A percentile compares a stretch with the other conserved stretches of the same genome.
Evolutionary conservation across 768 basidiomycete genomes (phyloP).

Genomic region (Rhizopogon roseolus): DNA sequence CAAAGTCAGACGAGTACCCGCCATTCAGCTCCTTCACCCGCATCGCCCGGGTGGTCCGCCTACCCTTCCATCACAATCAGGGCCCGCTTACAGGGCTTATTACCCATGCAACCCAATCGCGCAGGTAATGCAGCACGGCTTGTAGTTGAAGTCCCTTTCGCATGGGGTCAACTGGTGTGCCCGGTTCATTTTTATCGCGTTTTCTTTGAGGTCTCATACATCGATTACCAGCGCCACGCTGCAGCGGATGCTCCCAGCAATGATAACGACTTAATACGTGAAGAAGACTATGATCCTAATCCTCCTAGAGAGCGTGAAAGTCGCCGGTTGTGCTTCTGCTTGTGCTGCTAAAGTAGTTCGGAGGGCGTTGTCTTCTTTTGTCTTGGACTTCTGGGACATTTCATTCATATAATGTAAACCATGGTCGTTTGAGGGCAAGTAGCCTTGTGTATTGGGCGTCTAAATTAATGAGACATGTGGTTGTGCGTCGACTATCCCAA

Average conservation of each 20-base stretch:
- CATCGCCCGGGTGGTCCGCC: neutral
- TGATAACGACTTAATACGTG: neutral
- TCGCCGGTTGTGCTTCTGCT: neutral
- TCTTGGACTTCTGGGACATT: too few relatives aligned
- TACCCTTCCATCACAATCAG: neutral
- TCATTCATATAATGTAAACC: too few relatives aligned
- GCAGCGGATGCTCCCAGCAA: neutral
- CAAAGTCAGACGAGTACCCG: too few relatives aligned
- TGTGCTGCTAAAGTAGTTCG: too few relatives aligned
- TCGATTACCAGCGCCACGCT: too few relatives aligned
- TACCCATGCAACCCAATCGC: neutral
- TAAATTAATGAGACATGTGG: too few relatives aligned
- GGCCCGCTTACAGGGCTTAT: neutral
- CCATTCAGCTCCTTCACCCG: neutral
- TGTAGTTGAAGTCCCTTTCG: neutral
- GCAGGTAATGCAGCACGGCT: too few relatives aligned
- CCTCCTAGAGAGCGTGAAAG: neutral
- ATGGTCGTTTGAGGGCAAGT: too few relatives aligned
- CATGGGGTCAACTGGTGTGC: neutral
- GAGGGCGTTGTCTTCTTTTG: too few relatives aligned
- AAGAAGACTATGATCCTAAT: neutral
- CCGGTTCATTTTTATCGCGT: neutral
- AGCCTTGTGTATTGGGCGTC: too few relatives aligned
- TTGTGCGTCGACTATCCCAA: too few relatives aligned
- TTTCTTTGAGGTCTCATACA: neutral